phyloP scores from a whole-genome alignment of 768 basidiomycete species.

The Russula dissimulans region DNA sequence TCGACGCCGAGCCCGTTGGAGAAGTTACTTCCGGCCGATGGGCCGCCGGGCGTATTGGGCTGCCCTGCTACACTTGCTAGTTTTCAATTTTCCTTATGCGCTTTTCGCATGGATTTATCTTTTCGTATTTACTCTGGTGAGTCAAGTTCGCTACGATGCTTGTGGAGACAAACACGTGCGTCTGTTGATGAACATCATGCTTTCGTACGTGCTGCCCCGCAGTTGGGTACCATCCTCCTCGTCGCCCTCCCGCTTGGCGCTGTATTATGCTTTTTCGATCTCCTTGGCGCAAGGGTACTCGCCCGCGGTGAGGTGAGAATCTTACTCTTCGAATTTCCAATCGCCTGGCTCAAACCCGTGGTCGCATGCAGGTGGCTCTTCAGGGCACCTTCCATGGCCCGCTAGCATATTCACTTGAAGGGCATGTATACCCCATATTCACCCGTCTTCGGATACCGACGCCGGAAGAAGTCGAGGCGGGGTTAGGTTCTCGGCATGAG shows the following conservation, averaged over 20 bases:
- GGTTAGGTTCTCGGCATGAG: slow-evolving; percentile 35
- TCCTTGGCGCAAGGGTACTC: slow-evolving; percentile 64
- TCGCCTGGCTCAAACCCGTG: background rate
- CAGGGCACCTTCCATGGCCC: slow-evolving; percentile 66
- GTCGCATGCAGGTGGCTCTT: slow-evolving; percentile 41
- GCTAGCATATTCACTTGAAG: slow-evolving; percentile 50
- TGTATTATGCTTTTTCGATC: slow-evolving; percentile 65
- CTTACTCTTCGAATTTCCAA: background rate
- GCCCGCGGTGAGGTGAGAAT: slow-evolving; percentile 56
- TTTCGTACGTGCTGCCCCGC: background rate
- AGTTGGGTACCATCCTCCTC: slow-evolving; percentile 76
- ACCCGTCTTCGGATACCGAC: slow-evolving; percentile 48
- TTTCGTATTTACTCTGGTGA: slow-evolving; percentile 72
- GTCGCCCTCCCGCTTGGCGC: slow-evolving; percentile 71
- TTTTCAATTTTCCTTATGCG: slow-evolving; percentile 74
- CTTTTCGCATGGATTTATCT: slow-evolving; percentile 70
- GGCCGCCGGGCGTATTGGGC: slow-evolving; percentile 47
- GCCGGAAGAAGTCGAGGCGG: slow-evolving; percentile 41
- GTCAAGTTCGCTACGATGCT: slow-evolving; percentile 23
- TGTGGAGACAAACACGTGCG: background rate
- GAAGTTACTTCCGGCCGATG: slow-evolving; percentile 59
- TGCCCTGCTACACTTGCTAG: slow-evolving; percentile 56
- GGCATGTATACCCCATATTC: slow-evolving; percentile 68
- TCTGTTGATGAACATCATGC: no score
- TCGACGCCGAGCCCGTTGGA: slow-evolving; percentile 30